Evolutionary conservation across 2,329 filamentous ascomycete genomes (phyloP), one percentile per base, ranked within the genome.

Genomic region (Ophiostoma sp.): DNA sequence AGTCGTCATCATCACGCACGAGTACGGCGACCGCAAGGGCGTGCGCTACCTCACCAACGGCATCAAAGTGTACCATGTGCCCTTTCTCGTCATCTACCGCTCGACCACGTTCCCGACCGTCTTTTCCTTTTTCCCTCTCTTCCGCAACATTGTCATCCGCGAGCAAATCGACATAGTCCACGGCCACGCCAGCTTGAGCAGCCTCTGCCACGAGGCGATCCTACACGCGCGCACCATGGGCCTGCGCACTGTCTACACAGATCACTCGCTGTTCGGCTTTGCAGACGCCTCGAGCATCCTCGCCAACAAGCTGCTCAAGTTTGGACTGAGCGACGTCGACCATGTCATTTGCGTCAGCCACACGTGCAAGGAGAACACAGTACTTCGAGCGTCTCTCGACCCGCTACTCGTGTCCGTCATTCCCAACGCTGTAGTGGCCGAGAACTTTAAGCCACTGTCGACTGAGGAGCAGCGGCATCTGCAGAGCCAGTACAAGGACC

Each of bases 321-420:
- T 99, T 79, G 95, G 90, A 0, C 82, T 99, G 76, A 98, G 95
- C 81, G 96, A 99, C 80, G 95, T 99, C 17, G 96, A 98, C 80
- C 96, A 99, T 86, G 95, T 97, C 75, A 97, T 99, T 64, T 99
- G 96, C 79, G 96, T 99, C 78, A 98, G 94, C 82, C 95, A 99
- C 85, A 99, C 96, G 52, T 98, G 95, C 85, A 99, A 99, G 81
- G 96, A 99, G 82, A 99, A 99, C 79, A 99, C 96, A 0, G 96
- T 98, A 7, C 88, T 99, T 11, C 89, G 96, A 79, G 96, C 96
- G 3, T 97, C 95, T 0, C 88, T 99, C 1, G 97, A 99, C 79
- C 97, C 96, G 1, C 85, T 97, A 31, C 98, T 98, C 91, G 96
- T 99, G 28, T 98, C 95, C 0, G 96, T 97, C 50, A 98, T 99